A percentile compares a stretch with the other conserved stretches of the same genome.
These are phyloP conservation scores for Artemisia tridentata DNA, from an alignment of 129 eudicot genomes.

Conservation along the genomic window DNA sequence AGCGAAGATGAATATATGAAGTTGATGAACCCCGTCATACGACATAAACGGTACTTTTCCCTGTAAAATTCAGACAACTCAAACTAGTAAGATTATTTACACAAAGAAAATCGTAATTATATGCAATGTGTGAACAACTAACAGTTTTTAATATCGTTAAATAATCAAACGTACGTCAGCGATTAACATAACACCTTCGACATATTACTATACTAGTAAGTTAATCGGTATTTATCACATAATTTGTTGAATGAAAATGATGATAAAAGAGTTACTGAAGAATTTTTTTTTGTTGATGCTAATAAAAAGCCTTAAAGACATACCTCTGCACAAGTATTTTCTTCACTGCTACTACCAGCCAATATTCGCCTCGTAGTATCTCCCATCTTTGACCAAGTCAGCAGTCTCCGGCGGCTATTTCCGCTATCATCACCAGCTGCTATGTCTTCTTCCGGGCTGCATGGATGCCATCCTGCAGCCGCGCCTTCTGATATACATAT, in stretches of 20 bases:
- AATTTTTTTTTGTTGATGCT: too few relatives aligned
- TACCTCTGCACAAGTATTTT: slow-evolving; percentile 51
- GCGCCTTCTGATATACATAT: slow-evolving; percentile 49
- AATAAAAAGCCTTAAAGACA: background rate
- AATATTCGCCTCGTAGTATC: slow-evolving; percentile 37
- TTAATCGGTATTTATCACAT: too few relatives aligned
- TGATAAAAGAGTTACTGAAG: too few relatives aligned
- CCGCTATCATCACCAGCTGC: slow-evolving; percentile 10
- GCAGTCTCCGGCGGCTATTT: slow-evolving; percentile 55
- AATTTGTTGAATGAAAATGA: too few relatives aligned
- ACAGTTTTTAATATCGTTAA: too few relatives aligned
- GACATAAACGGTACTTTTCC: slow-evolving; percentile 77
- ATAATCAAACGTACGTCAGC: too few relatives aligned
- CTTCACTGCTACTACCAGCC: slow-evolving; percentile 33
- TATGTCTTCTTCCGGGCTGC: slow-evolving; percentile 32
- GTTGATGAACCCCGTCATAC: slow-evolving; percentile 64
- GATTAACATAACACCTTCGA: too few relatives aligned
- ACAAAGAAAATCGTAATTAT: background rate
- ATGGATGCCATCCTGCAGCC: slow-evolving; percentile 65
- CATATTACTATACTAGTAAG: too few relatives aligned
- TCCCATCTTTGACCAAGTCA: slow-evolving; percentile 26
- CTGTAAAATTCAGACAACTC: slow-evolving; percentile 29
- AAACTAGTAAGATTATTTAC: background rate
- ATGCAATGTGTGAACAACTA: background rate
- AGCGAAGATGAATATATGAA: slow-evolving; percentile 75